Percentiles rank a stretch among this genome's conserved stretches.
These are phyloP conservation scores for Globisporangium cystogenes DNA, from an alignment of 352 stramenopile species.

Conservation along the genomic window DNA sequence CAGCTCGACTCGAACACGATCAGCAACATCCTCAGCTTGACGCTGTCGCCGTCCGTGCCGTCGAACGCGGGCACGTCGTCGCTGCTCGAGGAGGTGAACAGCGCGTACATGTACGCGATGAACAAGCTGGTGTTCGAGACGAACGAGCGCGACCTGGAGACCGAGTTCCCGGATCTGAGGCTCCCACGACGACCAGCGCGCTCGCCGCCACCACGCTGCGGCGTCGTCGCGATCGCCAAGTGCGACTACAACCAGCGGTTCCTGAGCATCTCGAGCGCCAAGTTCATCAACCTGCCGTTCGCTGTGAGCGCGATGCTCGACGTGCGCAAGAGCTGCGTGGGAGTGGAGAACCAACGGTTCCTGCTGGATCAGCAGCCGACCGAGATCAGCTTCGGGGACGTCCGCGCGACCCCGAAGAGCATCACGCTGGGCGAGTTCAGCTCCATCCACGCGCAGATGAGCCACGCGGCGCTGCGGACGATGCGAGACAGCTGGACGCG, in stretches of 20 bases:
- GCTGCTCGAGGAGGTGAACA: conserved; percentile 88
- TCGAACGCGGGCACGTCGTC: conserved; percentile 46
- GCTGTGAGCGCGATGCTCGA: conserved; percentile 70
- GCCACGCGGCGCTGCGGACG: conserved; percentile 55
- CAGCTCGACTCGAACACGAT: conserved; percentile 68
- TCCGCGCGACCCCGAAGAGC: conserved; percentile 38
- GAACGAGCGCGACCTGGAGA: conserved; percentile 50
- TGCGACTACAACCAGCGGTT: conserved; percentile 79
- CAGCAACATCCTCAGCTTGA: conserved; percentile 65
- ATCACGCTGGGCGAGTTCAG: conserved; percentile 73
- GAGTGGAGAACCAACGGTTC: conserved; percentile 54
- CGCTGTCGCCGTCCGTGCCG: conserved; percentile 46
- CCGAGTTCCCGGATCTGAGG: conserved; percentile 50
- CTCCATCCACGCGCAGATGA: conserved; percentile 63
- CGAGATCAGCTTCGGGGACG: conserved; percentile 58
- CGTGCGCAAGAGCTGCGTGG: conserved; percentile 60
- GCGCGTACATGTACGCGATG: conserved; percentile 91
- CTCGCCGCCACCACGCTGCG: conserved; percentile 31
- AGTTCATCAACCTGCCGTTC: conserved; percentile 66
- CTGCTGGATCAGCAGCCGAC: conserved; percentile 62
- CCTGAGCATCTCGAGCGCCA: conserved; percentile 44
- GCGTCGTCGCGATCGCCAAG: conserved; percentile 37
- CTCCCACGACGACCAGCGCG: conserved; percentile 22
- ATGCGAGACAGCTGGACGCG: conserved; percentile 81
- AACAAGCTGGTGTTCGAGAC: conserved; percentile 91